Evolutionary conservation across 139 green algal species (phyloP), one percentile per base, ranked within the genome.

Genomic region (Chlorella sorokiniana): DNA sequence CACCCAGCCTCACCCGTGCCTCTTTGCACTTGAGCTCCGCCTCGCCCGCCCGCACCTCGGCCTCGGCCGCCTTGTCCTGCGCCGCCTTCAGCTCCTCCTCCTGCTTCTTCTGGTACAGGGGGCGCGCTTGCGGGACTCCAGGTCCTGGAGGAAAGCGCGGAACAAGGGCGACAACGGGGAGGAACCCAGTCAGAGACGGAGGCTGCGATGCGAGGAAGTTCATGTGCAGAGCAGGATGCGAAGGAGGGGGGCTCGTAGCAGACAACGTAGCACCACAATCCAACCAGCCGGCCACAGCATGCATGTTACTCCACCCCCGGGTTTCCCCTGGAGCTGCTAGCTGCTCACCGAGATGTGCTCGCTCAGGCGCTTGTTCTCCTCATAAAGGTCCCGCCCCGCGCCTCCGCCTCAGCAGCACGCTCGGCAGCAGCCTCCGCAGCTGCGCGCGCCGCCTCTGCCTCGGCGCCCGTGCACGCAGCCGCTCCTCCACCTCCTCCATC

Each of bases 51-150:
- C 92, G 85, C 2, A 88, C 78, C 54, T 97, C 91, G 22, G 86
- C 88, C 80, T 95, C 92, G 7, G 83, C 42, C 0, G 94, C 93
- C 86, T 95, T 95, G 64, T 95, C 91, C 20, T 88, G 45, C 4
- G 89, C 91, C 8, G 91, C 90, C 45, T 86, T 90, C 40, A 97
- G 92, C 91, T 97, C 94, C 83, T 96, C 93, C 84, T 97, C 91
- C 86, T 96, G 92, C 79, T 93, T 93, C 84, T 95, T 94, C 80
- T 96, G 91, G 88, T 97, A 97, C 35, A 97, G 89, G 94, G 94
- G 0, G 94, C 90, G 2, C 94, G 85, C 90, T 97, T 97, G 71
- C 93, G 91, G 27, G 73, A 91, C 87, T 97, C 93, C 48, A 97
- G 87, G 83, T 97, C 94, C 62, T 89, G 59, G 40, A 2, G 10